Conservation (phyloP, 495 filamentous ascomycete genomes). For the Xylaria curta region DNA sequence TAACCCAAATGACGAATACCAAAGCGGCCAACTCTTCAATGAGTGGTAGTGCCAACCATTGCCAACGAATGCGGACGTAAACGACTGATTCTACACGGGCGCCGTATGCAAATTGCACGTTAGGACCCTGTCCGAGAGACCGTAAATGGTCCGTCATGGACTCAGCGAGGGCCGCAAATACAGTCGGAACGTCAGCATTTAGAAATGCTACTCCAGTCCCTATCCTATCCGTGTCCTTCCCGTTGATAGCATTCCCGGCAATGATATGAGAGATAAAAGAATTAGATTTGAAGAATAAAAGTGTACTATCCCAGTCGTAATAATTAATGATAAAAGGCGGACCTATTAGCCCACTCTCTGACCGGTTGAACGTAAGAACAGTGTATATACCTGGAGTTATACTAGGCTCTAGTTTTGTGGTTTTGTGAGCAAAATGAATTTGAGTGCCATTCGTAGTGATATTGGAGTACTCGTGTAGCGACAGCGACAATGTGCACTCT, state of each 20-base stretch:
- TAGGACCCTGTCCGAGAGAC: background rate
- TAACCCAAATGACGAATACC: constrained; percentile 12
- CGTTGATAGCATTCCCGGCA: background rate
- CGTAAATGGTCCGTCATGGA: constrained; percentile 11
- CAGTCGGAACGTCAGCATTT: background rate
- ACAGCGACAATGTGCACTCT: constrained; percentile 2
- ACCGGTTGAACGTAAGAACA: constrained; percentile 3
- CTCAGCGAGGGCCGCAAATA: background rate
- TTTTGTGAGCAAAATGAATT: background rate
- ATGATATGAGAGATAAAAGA: background rate
- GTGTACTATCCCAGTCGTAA: background rate
- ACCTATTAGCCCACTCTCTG: constrained; percentile 8
- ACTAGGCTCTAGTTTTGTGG: background rate
- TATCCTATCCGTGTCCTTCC: background rate
- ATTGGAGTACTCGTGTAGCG: background rate
- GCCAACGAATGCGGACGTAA: background rate
- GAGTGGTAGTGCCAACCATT: constrained; percentile 2
- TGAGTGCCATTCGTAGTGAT: constrained; percentile 9
- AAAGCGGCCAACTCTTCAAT: constrained; percentile 4
- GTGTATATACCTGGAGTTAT: no score
- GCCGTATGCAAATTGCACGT: background rate
- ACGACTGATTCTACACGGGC: background rate
- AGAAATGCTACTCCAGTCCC: constrained; percentile 6
- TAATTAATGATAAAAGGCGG: background rate
- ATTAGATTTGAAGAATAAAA: constrained; percentile 8